A percentile compares a stretch with the other conserved stretches of the same genome.
Evolutionary conservation across 805 yeast genomes (phyloP).

Genomic region (Saccharomycopsis fodiens): DNA sequence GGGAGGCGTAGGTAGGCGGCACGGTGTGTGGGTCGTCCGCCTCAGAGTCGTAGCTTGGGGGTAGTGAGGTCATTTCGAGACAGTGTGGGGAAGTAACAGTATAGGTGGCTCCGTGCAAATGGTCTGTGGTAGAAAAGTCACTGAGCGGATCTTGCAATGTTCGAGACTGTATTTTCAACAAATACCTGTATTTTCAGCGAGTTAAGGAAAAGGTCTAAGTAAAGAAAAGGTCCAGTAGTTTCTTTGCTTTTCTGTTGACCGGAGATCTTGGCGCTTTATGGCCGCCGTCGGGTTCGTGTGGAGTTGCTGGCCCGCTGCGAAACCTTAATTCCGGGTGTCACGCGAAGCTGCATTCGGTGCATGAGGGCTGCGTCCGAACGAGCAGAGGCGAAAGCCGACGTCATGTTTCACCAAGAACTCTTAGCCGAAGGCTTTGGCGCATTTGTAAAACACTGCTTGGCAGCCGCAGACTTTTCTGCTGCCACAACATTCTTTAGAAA

Average conservation of each 20-base stretch:
- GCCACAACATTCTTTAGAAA: no score
- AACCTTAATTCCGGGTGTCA: not conserved
- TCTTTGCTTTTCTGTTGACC: no score
- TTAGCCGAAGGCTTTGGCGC: no score
- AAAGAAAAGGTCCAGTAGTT: no score
- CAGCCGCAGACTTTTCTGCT: no score
- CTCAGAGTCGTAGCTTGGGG: not conserved
- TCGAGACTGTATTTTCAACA: not conserved
- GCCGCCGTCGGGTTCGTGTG: not conserved
- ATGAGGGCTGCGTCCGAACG: no score
- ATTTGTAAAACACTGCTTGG: no score
- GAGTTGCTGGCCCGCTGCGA: not conserved
- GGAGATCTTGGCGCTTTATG: not conserved
- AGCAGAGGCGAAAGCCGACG: no score
- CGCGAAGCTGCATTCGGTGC: not conserved
- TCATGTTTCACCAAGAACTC: no score
- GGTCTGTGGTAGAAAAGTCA: not conserved
- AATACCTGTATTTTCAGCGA: not conserved
- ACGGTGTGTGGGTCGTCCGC: not conserved
- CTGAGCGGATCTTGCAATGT: not conserved
- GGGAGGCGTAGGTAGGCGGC: constrained; percentile 5
- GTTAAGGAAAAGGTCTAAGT: not conserved
- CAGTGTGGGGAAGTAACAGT: not conserved
- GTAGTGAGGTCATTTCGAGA: not conserved
- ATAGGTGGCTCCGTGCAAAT: no score